These are phyloP conservation scores for Xylariales sp. DNA, from an alignment of 2,329 filamentous ascomycete species.

Conservation along the genomic window DNA sequence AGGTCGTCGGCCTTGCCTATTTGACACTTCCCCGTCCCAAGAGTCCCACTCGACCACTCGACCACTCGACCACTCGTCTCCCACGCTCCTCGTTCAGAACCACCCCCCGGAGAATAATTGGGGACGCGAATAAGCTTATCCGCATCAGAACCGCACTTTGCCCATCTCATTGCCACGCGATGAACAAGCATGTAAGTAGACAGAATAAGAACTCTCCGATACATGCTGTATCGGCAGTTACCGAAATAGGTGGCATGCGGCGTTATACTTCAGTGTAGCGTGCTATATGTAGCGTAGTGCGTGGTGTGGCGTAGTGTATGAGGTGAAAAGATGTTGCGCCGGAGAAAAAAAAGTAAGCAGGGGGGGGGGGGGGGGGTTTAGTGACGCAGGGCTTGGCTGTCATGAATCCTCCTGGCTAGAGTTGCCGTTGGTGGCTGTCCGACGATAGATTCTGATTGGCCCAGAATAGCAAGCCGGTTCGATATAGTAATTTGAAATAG, in stretches of 20 bases:
- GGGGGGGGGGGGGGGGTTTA: background rate
- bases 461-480: background rate
- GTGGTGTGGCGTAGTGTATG: background rate
- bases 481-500: conserved; percentile 14
- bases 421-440: background rate
- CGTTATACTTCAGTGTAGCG: background rate
- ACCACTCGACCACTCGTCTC: no score
- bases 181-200: background rate
- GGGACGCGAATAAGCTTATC: conserved; percentile 33
- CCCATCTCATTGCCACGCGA: conserved; percentile 1
- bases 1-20: conserved; percentile 35
- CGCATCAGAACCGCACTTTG: background rate
- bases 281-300: background rate
- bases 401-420: conserved; percentile 12
- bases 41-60: background rate
- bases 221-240: conserved; percentile 8
- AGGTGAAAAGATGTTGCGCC: background rate
- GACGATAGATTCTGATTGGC: background rate
- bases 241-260: conserved; percentile 14
- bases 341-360: conserved; percentile 1
- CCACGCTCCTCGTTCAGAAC: background rate
- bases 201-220: conserved; percentile 8
- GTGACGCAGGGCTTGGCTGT: conserved; percentile 5
- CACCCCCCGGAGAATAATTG: no score
- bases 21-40: conserved; percentile 24